Conservation (phyloP, 1,284 basidiomycete species). For the Rhizopogon hawkerae region DNA sequence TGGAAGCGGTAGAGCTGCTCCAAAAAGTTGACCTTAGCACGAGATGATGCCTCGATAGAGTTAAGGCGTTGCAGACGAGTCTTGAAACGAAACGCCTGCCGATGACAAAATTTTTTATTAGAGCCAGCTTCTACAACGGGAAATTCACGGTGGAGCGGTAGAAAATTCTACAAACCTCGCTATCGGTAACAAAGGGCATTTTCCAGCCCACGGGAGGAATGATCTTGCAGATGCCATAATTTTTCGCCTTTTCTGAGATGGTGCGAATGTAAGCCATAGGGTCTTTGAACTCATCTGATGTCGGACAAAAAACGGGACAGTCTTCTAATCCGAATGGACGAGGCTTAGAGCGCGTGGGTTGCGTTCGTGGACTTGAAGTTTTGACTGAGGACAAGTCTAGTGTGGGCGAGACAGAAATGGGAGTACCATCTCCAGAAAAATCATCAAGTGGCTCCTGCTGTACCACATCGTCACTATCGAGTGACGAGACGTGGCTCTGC, state of each 20-base stretch:
- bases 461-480: slow-evolving; percentile 39
- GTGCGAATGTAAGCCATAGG: slow-evolving; percentile 93
- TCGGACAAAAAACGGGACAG: slow-evolving; percentile 87
- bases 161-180: slow-evolving; percentile 51
- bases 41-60: slow-evolving; percentile 93
- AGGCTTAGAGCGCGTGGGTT: slow-evolving; percentile 32
- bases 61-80: slow-evolving; percentile 93
- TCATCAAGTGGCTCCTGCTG: slow-evolving; percentile 36
- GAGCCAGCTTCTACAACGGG: slow-evolving; percentile 18
- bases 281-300: slow-evolving; percentile 84
- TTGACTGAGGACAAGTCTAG: slow-evolving; percentile 67
- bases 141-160: slow-evolving; percentile 21
- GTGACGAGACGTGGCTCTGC: slow-evolving; percentile 51
- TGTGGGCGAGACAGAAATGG: slow-evolving; percentile 50
- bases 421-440: slow-evolving; percentile 41
- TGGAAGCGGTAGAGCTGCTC: slow-evolving; percentile 94
- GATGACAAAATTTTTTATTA: slow-evolving; percentile 21
- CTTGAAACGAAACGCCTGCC: slow-evolving; percentile 85
- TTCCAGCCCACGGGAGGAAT: slow-evolving; percentile 91
- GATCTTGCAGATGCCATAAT: slow-evolving; percentile 93
- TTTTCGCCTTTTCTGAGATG: slow-evolving; percentile 67
- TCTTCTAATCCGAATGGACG: slow-evolving; percentile 83
- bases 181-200: slow-evolving; percentile 95
- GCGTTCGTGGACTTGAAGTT: slow-evolving; percentile 45
- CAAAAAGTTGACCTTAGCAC: slow-evolving; percentile 94